Conservation (phyloP, 495 filamentous ascomycete species). For the Trichoderma virens region DNA sequence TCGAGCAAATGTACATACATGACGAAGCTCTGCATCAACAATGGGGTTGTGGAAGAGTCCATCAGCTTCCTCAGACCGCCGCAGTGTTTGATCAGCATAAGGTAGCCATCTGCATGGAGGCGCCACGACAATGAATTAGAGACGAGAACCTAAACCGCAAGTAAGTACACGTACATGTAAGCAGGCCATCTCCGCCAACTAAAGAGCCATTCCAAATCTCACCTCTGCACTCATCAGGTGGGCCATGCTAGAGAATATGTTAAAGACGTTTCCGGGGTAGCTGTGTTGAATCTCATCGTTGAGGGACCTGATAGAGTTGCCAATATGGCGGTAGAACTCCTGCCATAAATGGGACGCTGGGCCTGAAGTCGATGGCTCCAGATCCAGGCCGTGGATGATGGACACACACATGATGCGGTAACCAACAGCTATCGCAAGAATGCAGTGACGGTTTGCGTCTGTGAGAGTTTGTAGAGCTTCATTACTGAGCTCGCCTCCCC, state of each 20-base stretch:
- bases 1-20: neutral
- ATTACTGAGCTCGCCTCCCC: neutral
- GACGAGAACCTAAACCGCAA: neutral
- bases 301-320: neutral
- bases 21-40: conserved; percentile 7
- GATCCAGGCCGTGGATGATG: neutral
- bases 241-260: conserved; percentile 2
- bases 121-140: neutral
- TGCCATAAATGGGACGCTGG: neutral
- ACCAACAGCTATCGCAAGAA: neutral
- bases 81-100: neutral
- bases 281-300: neutral
- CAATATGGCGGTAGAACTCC: neutral
- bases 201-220: neutral
- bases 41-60: neutral
- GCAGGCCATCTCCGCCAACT: neutral
- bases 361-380: neutral
- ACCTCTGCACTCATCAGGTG: conserved; percentile 3
- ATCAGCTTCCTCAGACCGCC: neutral
- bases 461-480: neutral
- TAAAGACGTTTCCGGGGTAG: neutral
- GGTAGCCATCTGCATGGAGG: neutral
- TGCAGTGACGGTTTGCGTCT: neutral
- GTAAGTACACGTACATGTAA: neutral
- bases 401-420: conserved; percentile 3